Evolutionary conservation across 371 early-diverging fungal genomes (phyloP), one percentile per base, ranked within the genome.

Genomic region (Mucor plumbeus): DNA sequence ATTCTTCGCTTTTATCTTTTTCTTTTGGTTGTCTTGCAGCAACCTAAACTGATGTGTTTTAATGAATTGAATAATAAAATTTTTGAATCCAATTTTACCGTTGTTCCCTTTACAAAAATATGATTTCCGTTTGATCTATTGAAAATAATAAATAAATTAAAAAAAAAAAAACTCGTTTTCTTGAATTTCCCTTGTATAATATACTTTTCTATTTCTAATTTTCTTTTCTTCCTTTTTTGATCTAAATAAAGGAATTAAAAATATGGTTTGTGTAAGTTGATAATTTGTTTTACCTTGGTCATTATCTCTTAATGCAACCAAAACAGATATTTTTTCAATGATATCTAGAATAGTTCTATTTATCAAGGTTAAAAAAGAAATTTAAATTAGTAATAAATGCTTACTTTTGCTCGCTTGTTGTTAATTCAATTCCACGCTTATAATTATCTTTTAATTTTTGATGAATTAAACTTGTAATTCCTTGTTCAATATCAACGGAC

Each of bases 1-100:
- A 92, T 72, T 91, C 90, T 72, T 92, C 83, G 65, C 81, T 82
- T 63, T 83, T 85, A 53, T 84, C 80, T 59, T 87, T 86, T 63
- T 84, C 83, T 48, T 85, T 85, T n/a, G 76, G 73, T 34, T 79
- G 81, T 59, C 84, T 85, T 17, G 88, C 90, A 34, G 88, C 91
- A 7, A 91, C 90, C 87, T 56, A 55, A 5, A 34, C 14, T 8
- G 19, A 26, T 31, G 31, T 50, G 13, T 10, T 26, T 50, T 50
- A 43, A 56, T 56, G 43, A 21, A 53, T 14, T 35, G 44, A 60
- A 55, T 13, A 59, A 11, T 48, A 53, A 53, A 31, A 14, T 31
- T 53, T 31, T 9, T 53, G 53, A 53, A 31, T 53, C 53, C 14
- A 31, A 17, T 7, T 64, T 65, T 65, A 80, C 79, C 70, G 77